A percentile compares a stretch with the other conserved stretches of the same genome.
phyloP scores from a whole-genome alignment of 768 basidiomycete genomes.

The Tulasnella sp. region DNA sequence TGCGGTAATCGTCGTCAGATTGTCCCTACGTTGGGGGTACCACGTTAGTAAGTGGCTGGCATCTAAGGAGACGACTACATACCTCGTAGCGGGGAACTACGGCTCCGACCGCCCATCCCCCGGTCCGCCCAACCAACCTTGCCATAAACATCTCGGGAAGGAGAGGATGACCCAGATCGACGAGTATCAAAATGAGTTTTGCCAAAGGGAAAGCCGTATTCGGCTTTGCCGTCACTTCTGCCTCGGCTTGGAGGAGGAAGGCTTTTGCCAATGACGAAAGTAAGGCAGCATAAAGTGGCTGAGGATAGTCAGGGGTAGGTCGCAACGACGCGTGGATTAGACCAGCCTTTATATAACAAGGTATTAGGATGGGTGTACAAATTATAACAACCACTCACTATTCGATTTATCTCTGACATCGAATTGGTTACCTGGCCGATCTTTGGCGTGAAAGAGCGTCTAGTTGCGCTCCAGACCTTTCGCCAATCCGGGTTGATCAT shows the following conservation, averaged over 20 bases:
- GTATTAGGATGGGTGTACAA: not conserved
- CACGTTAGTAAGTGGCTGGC: conserved; percentile 20
- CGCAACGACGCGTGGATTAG: conserved; percentile 35
- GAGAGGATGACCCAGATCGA: conserved; percentile 37
- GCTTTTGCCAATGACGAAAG: conserved; percentile 82
- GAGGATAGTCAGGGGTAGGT: conserved; percentile 25
- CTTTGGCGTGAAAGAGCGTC: conserved; percentile 73
- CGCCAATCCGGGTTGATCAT: conserved; percentile 46
- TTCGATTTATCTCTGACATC: conserved; percentile 41
- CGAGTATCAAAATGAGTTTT: conserved; percentile 54
- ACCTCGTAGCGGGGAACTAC: conserved; percentile 43
- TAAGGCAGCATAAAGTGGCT: conserved; percentile 53
- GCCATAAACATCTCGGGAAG: conserved; percentile 72
- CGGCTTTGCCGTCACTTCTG: conserved; percentile 82
- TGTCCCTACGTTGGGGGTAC: conserved; percentile 23
- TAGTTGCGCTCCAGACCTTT: conserved; percentile 49
- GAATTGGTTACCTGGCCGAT: conserved; percentile 81
- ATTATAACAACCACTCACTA: conserved; percentile 35
- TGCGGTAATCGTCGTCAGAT: conserved; percentile 29
- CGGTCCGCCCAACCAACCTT: conserved; percentile 73
- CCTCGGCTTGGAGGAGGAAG: conserved; percentile 84
- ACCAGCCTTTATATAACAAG: conserved; percentile 6
- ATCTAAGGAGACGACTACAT: conserved; percentile 31
- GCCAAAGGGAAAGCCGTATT: conserved; percentile 76
- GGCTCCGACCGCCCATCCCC: conserved; percentile 74